Evolutionary conservation across 208 protist genomes (phyloP).

Genomic region (Crithidia brevicula): DNA sequence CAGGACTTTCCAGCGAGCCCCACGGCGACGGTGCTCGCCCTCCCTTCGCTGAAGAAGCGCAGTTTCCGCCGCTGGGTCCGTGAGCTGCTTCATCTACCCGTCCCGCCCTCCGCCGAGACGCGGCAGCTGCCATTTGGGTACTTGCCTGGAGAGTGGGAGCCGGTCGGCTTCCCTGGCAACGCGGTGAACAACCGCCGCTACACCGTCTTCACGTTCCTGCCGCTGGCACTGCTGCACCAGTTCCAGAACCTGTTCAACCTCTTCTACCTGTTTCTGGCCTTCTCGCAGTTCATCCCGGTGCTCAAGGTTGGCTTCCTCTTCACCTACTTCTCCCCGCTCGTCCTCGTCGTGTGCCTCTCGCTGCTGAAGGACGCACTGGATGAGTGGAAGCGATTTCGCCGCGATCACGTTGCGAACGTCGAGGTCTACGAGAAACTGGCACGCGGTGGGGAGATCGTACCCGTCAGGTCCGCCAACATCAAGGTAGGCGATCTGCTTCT

Average conservation of each 20-base stretch:
- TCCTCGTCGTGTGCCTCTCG: constrained; percentile 91
- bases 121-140: constrained; percentile 65
- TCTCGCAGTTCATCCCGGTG: constrained; percentile 80
- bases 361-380: constrained; percentile 95
- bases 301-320: constrained; percentile 94
- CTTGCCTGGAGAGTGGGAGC: constrained; percentile 41
- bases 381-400: constrained; percentile 92
- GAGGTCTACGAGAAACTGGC: constrained; percentile 76
- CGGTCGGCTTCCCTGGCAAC: constrained; percentile 61
- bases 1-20: neutral
- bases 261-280: constrained; percentile 87
- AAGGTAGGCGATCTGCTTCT: constrained; percentile 95
- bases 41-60: constrained; percentile 26
- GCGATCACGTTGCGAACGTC: constrained; percentile 87
- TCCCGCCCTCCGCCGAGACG: constrained; percentile 31
- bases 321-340: constrained; percentile 96
- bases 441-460: constrained; percentile 42
- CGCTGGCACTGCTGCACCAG: constrained; percentile 74
- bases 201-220: constrained; percentile 82
- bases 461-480: constrained; percentile 85
- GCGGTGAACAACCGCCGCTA: constrained; percentile 85
- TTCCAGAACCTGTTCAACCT: constrained; percentile 87
- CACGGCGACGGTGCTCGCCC: constrained; percentile 16
- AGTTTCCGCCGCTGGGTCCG: constrained; percentile 21
- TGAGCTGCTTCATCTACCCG: constrained; percentile 38